A percentile compares a stretch with the other conserved stretches of the same genome.
Conservation (phyloP, 202 grass and related monocot genomes). For the Miscanthus sacchariflorus region DNA sequence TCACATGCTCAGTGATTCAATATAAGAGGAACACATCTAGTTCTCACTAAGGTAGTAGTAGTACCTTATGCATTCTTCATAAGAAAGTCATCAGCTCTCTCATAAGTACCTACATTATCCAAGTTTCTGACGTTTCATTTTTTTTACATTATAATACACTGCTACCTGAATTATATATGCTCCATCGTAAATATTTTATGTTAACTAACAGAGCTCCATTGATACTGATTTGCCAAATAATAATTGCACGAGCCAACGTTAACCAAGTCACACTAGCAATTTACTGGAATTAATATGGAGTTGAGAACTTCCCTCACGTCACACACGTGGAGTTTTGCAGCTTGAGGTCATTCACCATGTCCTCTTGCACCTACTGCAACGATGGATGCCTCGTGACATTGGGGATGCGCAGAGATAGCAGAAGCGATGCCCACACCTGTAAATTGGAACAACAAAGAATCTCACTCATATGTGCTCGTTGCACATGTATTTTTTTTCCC, state of each 20-base stretch:
- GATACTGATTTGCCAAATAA: not conserved
- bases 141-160: not conserved
- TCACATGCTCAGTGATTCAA: not conserved
- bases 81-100: slow-evolving; percentile 21
- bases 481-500: not conserved
- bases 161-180: not conserved
- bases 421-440: slow-evolving; percentile 68
- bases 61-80: not conserved
- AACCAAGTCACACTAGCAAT: not conserved
- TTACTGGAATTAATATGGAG: not conserved
- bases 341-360: slow-evolving; percentile 46
- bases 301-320: not conserved
- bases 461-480: not conserved
- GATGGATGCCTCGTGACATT: slow-evolving; percentile 56
- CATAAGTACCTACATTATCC: not conserved
- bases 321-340: not conserved
- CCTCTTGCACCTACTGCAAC: slow-evolving; percentile 54
- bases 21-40: not conserved
- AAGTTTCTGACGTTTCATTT: not conserved
- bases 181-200: not conserved
- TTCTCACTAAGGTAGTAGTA: not conserved
- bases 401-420: slow-evolving; percentile 79
- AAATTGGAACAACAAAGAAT: slow-evolving; percentile 11
- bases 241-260: not conserved
- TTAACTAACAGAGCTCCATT: not conserved